Evolutionary conservation across 441 rosid species (phyloP), one percentile per base, ranked within the genome.

Genomic region (Isatis lusitanica): DNA sequence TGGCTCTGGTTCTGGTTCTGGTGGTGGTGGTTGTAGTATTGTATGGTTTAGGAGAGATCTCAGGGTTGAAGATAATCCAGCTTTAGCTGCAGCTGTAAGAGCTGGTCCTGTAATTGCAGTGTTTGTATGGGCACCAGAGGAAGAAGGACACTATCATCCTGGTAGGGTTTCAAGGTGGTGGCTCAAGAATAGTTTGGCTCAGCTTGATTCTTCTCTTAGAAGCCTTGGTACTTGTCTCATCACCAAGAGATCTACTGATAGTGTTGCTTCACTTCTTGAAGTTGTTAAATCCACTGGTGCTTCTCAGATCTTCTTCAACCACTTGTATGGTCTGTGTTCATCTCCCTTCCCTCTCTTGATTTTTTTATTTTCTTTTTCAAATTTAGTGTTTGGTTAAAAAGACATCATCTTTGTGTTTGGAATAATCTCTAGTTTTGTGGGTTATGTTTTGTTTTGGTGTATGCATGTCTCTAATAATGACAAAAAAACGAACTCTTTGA

Each of bases 11-110:
- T 83, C 92, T 63, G 84, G 90, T 57, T 68, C 48, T 33, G 50
- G 77, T 73, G 28, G 53, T 51, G 88, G 91, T 78, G 88, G 88
- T 38, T 85, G 98, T 74, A 92, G 94, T 81, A 90, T 94, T 82
- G 97, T 94, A 53, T 94, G 99, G 99, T 89, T 94, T 80, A 90
- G 99, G 79, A 92, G 98, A 87, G 99, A 94, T 90, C 96, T 94
- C 63, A 92, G 99, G 74, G 96, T 92, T 3, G 98, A 94, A 80
- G 98, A 94, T 76, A 92, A 94, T 60, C 96, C 98, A 46, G 99
- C 98, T 48, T 86, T 94, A 24, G 88, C 93, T 39, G 98, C 96
- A 56, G 98, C 94, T 64, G 99, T 92, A 10, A 85, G 99, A 79
- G 83, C 94, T 13, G 99, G 98, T 33, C 84, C 96, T 78, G 96